Percentiles rank a stretch among this genome's conserved stretches.
These are phyloP conservation scores for Coniferiporia weirii DNA, from an alignment of 1,284 basidiomycete genomes.

Conservation along the genomic window DNA sequence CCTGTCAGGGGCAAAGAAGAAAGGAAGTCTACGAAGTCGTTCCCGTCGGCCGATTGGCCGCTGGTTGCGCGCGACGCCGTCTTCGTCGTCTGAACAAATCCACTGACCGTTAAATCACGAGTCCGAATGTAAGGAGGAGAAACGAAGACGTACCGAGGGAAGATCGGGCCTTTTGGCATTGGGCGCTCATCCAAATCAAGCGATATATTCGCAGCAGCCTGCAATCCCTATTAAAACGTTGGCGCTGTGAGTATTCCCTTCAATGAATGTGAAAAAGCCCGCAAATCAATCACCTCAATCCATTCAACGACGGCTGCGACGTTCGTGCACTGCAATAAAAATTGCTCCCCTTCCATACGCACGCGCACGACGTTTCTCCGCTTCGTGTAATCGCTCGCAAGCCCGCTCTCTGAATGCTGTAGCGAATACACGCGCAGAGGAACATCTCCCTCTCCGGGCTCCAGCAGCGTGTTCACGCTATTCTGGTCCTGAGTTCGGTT, in stretches of 20 bases:
- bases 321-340: slow-evolving; percentile 86
- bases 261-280: slow-evolving; percentile 4
- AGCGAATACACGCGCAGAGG: slow-evolving; percentile 70
- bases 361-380: slow-evolving; percentile 93
- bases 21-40: not conserved
- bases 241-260: slow-evolving; percentile 2
- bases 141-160: slow-evolving; percentile 37
- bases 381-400: slow-evolving; percentile 95
- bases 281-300: slow-evolving; percentile 73
- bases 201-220: slow-evolving; percentile 90
- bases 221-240: slow-evolving; percentile 61
- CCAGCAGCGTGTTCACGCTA: slow-evolving; percentile 27
- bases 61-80: not conserved
- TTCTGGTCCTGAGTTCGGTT: slow-evolving; percentile 6
- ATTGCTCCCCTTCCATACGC: slow-evolving; percentile 92
- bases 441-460: slow-evolving; percentile 39
- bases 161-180: slow-evolving; percentile 83
- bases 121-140: not conserved
- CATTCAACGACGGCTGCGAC: slow-evolving; percentile 87
- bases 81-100: not conserved
- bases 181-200: slow-evolving; percentile 86
- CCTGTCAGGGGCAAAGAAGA: not conserved
- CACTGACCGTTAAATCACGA: too few species aligned
- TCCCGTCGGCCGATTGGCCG: not conserved
- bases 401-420: slow-evolving; percentile 86